These are phyloP conservation scores for Chytridium lagenaria DNA, from an alignment of 371 early-diverging fungal species.

Conservation along the genomic window DNA sequence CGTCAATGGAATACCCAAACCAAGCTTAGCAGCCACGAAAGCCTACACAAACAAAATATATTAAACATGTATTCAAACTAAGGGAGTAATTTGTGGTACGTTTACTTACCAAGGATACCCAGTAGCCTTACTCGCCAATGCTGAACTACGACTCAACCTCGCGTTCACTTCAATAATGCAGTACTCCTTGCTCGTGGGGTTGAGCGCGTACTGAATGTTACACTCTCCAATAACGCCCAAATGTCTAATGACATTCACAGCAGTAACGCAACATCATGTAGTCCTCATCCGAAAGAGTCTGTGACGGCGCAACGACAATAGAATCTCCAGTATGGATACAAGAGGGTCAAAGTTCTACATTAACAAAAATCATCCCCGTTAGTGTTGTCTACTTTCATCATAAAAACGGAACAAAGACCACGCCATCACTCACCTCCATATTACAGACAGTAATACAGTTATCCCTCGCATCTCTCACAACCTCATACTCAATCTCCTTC, in stretches of 20 bases:
- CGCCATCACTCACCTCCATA: constrained; percentile 72
- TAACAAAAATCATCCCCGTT: neutral
- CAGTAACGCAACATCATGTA: constrained; percentile 95
- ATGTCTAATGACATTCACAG: constrained; percentile 70
- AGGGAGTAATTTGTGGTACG: too few species aligned
- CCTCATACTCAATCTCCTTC: constrained; percentile 98
- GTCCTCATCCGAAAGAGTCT: constrained; percentile 93
- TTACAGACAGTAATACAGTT: constrained; percentile 98
- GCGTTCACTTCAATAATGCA: constrained; percentile 97
- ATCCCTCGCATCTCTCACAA: constrained; percentile 88
- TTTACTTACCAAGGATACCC: constrained; percentile 85
- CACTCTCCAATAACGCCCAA: constrained; percentile 96
- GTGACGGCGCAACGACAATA: constrained; percentile 95
- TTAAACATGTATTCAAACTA: constrained; percentile 17
- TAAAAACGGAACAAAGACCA: too few species aligned
- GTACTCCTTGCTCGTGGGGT: constrained; percentile 90
- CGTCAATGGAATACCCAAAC: constrained; percentile 86
- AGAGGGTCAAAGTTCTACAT: constrained; percentile 96
- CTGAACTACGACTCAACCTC: constrained; percentile 86
- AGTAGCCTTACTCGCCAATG: constrained; percentile 96
- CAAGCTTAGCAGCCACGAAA: constrained; percentile 97
- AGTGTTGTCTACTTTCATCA: too few species aligned
- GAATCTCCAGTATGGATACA: constrained; percentile 96
- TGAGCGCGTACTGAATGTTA: constrained; percentile 97
- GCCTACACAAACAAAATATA: constrained; percentile 54